Base-by-base conservation (phyloP, 306 rosid genomes). In the Fragaria iinumae region DNA sequence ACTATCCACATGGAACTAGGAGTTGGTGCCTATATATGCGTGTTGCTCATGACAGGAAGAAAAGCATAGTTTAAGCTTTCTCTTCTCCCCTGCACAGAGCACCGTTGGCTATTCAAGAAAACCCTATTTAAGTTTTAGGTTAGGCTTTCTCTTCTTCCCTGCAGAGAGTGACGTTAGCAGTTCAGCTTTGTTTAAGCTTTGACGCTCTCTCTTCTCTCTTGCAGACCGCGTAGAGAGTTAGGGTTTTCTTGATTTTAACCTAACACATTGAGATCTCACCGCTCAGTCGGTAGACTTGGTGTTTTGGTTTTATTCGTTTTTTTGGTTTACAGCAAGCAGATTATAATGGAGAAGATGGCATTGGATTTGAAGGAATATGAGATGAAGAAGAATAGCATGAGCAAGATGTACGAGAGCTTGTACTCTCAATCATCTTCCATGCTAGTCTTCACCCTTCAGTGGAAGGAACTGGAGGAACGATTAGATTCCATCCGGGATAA, bases 401-500 rank as follows among this genome's bases (percentile, higher is more conserved):
- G 43, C 47, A 76, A 78, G 65, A 72, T 82, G 0, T 86, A 68
- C 50, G 81, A 87, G 2, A 73, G 69, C 64, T 53, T 89, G 21
- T 78, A 80, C 11, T 47, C 77, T 5, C 83, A 79, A 60, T 78
- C 93, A 52, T 68, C 83, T 11, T 65, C 81, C 1, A 20, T 86
- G 27, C 48, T 78, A 29, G 12, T 73, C 45, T 69, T 86, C 34
- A 68, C 80, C 21, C 70, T 83, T 2, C 86, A 85, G 27, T 81
- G 91, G 91, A 81, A 85, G 57, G 91, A 89, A 25, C 77, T 89
- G 50, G 87, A 87, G 69, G 80, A 64, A 36, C 85, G 83, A 52
- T 87, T 87, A 2, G 89, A 85, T 18, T 81, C 81, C 5, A 47
- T 69, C 2, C 68, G 74, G n/a, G 73, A 73, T 20, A 47, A 43